phyloP scores from a whole-genome alignment of 129 eudicot species.

The Erigeron canadensis region DNA sequence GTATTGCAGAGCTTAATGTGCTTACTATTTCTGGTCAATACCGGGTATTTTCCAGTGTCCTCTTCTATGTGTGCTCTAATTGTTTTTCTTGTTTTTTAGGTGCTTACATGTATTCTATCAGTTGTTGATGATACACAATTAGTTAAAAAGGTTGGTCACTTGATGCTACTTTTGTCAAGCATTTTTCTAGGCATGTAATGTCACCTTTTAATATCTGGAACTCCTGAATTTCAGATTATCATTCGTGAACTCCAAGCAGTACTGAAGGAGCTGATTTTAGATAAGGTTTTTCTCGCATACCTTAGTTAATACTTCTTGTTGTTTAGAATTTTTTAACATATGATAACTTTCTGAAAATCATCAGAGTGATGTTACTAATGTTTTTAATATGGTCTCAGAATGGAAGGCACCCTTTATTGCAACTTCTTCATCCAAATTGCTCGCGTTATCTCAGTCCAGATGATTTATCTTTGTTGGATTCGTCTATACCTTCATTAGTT shows the following conservation, averaged over 20 bases:
- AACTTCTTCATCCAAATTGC: slow-evolving; percentile 85
- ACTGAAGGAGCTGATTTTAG: slow-evolving; percentile 67
- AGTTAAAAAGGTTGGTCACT: slow-evolving; percentile 58
- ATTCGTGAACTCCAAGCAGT: slow-evolving; percentile 66
- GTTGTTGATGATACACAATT: slow-evolving; percentile 94
- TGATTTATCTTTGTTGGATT: slow-evolving; percentile 62
- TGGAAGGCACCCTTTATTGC: slow-evolving; percentile 80
- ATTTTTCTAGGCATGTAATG: neutral
- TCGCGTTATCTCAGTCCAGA: slow-evolving; percentile 80
- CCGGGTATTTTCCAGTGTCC: neutral
- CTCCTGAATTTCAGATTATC: slow-evolving; percentile 44
- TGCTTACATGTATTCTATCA: slow-evolving; percentile 72
- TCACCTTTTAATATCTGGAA: neutral
- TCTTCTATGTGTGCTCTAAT: neutral
- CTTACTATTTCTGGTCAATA: neutral
- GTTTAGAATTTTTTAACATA: neutral
- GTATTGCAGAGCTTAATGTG: neutral
- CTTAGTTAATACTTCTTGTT: neutral
- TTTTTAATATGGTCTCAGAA: slow-evolving; percentile 37
- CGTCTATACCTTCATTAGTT: slow-evolving; percentile 60
- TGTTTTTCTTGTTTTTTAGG: slow-evolving; percentile 37
- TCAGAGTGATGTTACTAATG: slow-evolving; percentile 1
- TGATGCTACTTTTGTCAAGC: neutral
- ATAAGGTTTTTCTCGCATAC: slow-evolving; percentile 53
- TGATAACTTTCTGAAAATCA: neutral